These are phyloP conservation scores for Pseudoperonospora humuli DNA, from an alignment of 352 stramenopile genomes.

Conservation along the genomic window DNA sequence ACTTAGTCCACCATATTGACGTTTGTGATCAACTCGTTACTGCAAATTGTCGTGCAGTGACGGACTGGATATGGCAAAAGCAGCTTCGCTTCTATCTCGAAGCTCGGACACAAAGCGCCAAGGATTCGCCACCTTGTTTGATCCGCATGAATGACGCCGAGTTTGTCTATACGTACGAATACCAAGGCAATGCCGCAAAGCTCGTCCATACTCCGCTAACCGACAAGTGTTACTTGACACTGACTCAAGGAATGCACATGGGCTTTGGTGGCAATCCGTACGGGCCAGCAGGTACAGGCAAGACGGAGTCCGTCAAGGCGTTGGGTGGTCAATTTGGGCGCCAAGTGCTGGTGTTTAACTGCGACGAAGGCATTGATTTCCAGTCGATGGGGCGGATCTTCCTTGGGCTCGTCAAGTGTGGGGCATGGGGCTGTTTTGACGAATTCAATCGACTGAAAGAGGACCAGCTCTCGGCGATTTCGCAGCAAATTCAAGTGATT, in stretches of 20 bases:
- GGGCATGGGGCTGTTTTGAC: conserved; percentile 96
- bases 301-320: conserved; percentile 93
- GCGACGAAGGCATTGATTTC: conserved; percentile 93
- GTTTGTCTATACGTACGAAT: too few relatives aligned
- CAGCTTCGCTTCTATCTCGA: conserved; percentile 90
- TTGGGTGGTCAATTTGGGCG: conserved; percentile 87
- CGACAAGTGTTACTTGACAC: conserved; percentile 92
- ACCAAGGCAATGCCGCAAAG: conserved; percentile 91
- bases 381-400: conserved; percentile 93
- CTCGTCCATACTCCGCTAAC: conserved; percentile 92
- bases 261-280: conserved; percentile 92
- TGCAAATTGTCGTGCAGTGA: conserved; percentile 52
- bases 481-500: too few relatives aligned
- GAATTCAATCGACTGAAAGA: conserved; percentile 95
- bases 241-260: conserved; percentile 92
- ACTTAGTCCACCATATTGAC: too few relatives aligned
- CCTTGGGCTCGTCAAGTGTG: conserved; percentile 90
- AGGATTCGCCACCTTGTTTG: too few relatives aligned
- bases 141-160: too few relatives aligned
- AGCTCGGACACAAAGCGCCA: too few relatives aligned
- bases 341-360: too few relatives aligned
- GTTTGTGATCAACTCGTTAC: too few relatives aligned
- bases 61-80: conserved; percentile 90
- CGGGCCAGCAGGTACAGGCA: conserved; percentile 92
- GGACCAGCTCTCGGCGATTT: too few relatives aligned